phyloP scores from a whole-genome alignment of 768 basidiomycete species.

The Mycena kentingensis region DNA sequence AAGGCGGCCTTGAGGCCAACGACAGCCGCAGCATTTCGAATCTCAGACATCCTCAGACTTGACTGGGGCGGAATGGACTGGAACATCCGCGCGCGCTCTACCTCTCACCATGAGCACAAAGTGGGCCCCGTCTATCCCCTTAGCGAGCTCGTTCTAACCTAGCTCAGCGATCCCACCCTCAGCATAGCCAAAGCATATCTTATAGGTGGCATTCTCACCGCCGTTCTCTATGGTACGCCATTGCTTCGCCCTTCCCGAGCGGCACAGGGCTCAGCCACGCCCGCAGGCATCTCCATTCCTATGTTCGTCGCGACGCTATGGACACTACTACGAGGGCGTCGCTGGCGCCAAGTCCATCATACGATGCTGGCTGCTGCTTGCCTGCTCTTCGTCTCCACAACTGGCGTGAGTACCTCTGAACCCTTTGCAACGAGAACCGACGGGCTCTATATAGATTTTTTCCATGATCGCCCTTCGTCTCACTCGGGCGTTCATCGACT shows the following conservation, averaged over 20 bases:
- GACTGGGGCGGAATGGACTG: no score
- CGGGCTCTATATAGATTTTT: not conserved
- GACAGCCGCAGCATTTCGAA: no score
- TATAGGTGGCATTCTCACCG: slow-evolving; percentile 29
- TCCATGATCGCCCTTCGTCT: slow-evolving; percentile 29
- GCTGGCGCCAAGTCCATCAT: slow-evolving; percentile 17
- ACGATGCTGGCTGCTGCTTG: slow-evolving; percentile 27
- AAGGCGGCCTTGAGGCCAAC: no score
- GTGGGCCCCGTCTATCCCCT: no score
- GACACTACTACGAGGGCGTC: slow-evolving; percentile 17
- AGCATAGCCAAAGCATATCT: no score
- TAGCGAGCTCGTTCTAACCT: no score
- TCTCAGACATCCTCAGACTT: no score
- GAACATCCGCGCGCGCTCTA: no score
- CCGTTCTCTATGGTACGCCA: slow-evolving; percentile 27
- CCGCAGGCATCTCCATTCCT: slow-evolving; percentile 36
- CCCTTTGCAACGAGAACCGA: not conserved
- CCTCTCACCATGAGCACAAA: no score
- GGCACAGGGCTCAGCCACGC: not conserved
- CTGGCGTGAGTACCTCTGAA: slow-evolving; percentile 22
- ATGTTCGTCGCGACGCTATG: slow-evolving; percentile 37
- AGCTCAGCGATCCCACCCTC: no score
- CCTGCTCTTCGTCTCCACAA: slow-evolving; percentile 32
- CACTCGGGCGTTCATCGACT: slow-evolving; percentile 29
- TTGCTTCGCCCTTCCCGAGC: not conserved